phyloP scores from a whole-genome alignment of 306 rosid species.

The Corylus americana region DNA sequence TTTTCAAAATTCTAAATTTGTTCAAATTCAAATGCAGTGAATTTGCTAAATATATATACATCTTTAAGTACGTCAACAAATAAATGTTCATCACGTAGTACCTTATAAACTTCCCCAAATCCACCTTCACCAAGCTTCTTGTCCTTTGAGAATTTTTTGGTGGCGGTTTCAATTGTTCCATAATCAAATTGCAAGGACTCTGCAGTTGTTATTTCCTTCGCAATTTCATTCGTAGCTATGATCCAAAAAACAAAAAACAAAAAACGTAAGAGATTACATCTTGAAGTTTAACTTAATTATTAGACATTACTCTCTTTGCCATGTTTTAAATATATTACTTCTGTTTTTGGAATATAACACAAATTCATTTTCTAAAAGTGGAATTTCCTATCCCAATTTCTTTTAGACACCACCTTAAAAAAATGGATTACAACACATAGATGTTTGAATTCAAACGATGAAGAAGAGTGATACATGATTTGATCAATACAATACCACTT shows the following conservation, averaged over 20 bases:
- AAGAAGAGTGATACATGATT: too few relatives aligned
- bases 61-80: background rate
- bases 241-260: background rate
- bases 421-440: too few relatives aligned
- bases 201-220: background rate
- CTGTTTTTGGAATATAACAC: too few relatives aligned
- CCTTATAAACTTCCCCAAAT: constrained; percentile 33
- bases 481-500: background rate
- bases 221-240: constrained; percentile 8
- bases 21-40: background rate
- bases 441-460: background rate
- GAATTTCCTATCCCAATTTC: too few relatives aligned
- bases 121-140: constrained; percentile 37
- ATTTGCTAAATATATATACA: background rate
- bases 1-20: background rate
- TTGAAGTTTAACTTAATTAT: too few relatives aligned
- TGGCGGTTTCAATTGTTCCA: constrained; percentile 25
- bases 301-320: too few relatives aligned
- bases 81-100: background rate
- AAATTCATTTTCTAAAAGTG: too few relatives aligned
- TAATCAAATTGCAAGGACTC: constrained; percentile 31
- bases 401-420: too few relatives aligned
- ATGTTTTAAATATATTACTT: too few relatives aligned
- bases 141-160: constrained; percentile 20
- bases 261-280: background rate